phyloP scores from a whole-genome alignment of 1,284 basidiomycete genomes.

The Marasmius oreades region DNA sequence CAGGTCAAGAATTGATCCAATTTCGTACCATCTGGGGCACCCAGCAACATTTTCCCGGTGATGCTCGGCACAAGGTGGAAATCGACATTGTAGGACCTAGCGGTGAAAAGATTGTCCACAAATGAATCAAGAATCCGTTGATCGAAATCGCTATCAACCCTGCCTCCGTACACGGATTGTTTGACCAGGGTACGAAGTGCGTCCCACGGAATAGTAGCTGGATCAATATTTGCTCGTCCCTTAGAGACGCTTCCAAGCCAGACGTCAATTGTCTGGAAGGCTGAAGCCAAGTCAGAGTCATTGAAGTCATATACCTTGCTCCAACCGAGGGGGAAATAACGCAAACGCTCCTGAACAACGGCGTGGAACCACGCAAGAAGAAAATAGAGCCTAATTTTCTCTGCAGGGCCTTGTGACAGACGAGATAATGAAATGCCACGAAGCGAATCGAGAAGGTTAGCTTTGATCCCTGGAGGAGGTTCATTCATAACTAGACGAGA shows the following conservation, averaged over 20 bases:
- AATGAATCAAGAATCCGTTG: conserved; percentile 89
- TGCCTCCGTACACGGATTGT: conserved; percentile 92
- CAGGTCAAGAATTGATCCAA: conserved; percentile 87
- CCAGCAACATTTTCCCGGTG: conserved; percentile 55
- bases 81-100: conserved; percentile 86
- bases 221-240: conserved; percentile 88
- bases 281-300: conserved; percentile 94
- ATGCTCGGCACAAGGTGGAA: conserved; percentile 81
- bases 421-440: conserved; percentile 71
- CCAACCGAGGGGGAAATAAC: conserved; percentile 94
- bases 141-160: conserved; percentile 92
- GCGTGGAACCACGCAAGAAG: conserved; percentile 98
- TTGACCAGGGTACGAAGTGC: conserved; percentile 89
- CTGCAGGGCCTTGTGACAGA: conserved; percentile 78
- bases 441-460: conserved; percentile 91
- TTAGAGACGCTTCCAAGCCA: conserved; percentile 83
- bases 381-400: conserved; percentile 90
- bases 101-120: conserved; percentile 85
- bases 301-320: conserved; percentile 97
- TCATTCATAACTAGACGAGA: conserved; percentile 97
- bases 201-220: conserved; percentile 88
- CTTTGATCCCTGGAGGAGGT: conserved; percentile 92
- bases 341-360: conserved; percentile 90
- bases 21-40: conserved; percentile 87
- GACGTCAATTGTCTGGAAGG: conserved; percentile 85